A percentile compares a stretch with the other conserved stretches of the same genome.
phyloP scores from a whole-genome alignment of 2,329 filamentous ascomycete species.

The Trichophyton equinum region DNA sequence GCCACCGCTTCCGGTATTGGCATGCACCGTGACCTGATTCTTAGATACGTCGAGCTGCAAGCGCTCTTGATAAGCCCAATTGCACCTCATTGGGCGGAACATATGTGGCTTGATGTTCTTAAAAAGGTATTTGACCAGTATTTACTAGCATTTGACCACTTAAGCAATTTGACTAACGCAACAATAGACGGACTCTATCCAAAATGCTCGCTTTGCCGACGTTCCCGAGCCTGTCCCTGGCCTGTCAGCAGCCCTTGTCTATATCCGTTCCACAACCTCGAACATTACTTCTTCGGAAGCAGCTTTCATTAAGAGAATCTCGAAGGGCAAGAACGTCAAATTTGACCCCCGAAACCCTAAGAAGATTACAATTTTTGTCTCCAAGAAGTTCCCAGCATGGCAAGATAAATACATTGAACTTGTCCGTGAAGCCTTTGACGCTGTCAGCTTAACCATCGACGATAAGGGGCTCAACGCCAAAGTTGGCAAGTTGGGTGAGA shows the following conservation, averaged over 20 bases:
- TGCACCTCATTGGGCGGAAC: constrained; percentile 86
- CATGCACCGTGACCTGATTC: constrained; percentile 72
- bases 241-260: constrained; percentile 67
- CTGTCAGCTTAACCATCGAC: constrained; percentile 50
- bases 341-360: constrained; percentile 91
- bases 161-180: background rate
- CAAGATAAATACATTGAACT: constrained; percentile 82
- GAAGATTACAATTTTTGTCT: constrained; percentile 75
- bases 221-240: constrained; percentile 52
- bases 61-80: constrained; percentile 70
- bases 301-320: constrained; percentile 63
- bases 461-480: constrained; percentile 69
- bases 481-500: constrained; percentile 63
- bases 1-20: constrained; percentile 63
- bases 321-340: constrained; percentile 73
- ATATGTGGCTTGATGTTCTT: constrained; percentile 86
- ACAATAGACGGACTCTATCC: constrained; percentile 52
- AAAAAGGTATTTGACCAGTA: constrained; percentile 41
- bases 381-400: constrained; percentile 73
- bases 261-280: constrained; percentile 60
- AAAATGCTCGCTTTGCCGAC: constrained; percentile 63
- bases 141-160: background rate
- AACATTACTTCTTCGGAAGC: constrained; percentile 81
- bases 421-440: constrained; percentile 57
- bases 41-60: constrained; percentile 76